Evolutionary conservation across 2,329 filamentous ascomycete genomes (phyloP).

Genomic region (Cryphonectria parasitica): DNA sequence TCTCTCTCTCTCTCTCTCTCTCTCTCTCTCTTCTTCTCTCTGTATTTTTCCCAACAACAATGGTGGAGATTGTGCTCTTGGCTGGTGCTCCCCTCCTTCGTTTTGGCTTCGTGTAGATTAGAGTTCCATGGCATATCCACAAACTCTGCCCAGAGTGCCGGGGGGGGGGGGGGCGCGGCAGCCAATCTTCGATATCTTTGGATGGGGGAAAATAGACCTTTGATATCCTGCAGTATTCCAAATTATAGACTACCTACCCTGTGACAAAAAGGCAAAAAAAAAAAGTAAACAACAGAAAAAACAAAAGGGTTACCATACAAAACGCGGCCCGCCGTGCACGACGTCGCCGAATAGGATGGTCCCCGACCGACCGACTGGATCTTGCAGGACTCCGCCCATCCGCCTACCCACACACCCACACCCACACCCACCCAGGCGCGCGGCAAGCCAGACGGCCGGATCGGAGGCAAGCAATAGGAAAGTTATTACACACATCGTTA

Average conservation of each 20-base stretch:
- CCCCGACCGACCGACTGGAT: background rate
- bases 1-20: too few species aligned
- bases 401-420: too few species aligned
- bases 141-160: background rate
- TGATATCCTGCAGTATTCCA: background rate
- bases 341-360: background rate
- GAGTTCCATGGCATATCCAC: background rate
- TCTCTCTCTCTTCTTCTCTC: too few species aligned
- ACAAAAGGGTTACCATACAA: background rate
- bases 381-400: background rate
- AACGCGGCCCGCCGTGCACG: background rate
- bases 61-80: background rate
- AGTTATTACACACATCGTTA: background rate
- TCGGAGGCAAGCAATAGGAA: background rate
- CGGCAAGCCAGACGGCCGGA: background rate
- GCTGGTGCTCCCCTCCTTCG: background rate
- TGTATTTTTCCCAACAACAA: background rate
- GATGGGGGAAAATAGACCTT: background rate
- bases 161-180: background rate
- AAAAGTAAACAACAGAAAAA: background rate
- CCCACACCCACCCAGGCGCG: background rate
- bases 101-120: background rate
- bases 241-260: background rate
- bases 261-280: background rate
- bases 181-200: background rate